Evolutionary conservation across 208 protist species (phyloP).

Genomic region (Crithidia bombi): DNA sequence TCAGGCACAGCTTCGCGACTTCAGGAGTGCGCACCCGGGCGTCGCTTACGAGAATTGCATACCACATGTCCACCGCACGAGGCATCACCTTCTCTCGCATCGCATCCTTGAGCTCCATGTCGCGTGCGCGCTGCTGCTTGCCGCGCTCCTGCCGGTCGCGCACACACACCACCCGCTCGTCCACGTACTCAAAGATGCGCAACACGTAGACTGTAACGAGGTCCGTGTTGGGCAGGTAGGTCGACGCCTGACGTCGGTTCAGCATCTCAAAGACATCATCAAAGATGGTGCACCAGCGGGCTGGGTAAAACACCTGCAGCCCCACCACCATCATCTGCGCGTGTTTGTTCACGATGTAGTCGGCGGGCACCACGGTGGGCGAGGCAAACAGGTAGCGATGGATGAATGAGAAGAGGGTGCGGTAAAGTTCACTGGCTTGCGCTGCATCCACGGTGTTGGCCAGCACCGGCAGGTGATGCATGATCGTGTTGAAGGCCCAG

Average conservation of each 20-base stretch:
- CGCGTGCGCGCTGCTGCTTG: constrained; percentile 55
- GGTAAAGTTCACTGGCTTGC: constrained; percentile 66
- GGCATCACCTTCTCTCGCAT: constrained; percentile 76
- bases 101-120: constrained; percentile 83
- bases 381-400: constrained; percentile 50
- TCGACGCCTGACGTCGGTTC: constrained; percentile 26
- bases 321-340: constrained; percentile 81
- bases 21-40: constrained; percentile 49
- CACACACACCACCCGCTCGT: constrained; percentile 82
- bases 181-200: constrained; percentile 86
- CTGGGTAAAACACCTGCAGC: constrained; percentile 71
- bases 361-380: constrained; percentile 25
- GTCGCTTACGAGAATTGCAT: constrained; percentile 51
- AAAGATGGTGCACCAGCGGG: constrained; percentile 67
- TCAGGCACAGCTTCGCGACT: constrained; percentile 57
- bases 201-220: constrained; percentile 67
- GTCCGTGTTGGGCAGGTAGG: constrained; percentile 35
- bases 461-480: constrained; percentile 63
- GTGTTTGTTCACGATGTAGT: constrained; percentile 86
- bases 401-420: constrained; percentile 71
- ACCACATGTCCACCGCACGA: constrained; percentile 64
- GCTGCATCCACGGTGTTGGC: constrained; percentile 35
- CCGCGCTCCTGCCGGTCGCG: constrained; percentile 56
- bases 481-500: constrained; percentile 87
- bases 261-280: constrained; percentile 70